phyloP scores from a whole-genome alignment of 1,284 basidiomycete genomes.

The Rhodotorula sp. region DNA sequence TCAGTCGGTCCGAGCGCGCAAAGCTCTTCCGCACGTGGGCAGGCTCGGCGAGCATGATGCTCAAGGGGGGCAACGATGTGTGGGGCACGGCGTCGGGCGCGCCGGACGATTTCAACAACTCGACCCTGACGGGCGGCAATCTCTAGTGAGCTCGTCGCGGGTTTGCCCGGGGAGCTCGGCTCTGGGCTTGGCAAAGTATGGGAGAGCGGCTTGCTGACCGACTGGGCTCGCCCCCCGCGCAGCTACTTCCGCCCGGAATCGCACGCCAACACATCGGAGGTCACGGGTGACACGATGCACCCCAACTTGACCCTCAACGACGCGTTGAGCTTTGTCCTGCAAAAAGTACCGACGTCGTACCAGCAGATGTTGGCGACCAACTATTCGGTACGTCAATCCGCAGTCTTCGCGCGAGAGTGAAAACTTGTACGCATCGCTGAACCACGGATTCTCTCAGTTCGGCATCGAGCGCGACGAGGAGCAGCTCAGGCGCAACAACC shows the following conservation, averaged over 20 bases:
- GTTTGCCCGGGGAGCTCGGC: no score
- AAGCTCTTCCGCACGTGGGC: slow-evolving; percentile 93
- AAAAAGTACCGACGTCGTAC: slow-evolving; percentile 55
- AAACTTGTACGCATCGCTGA: no score
- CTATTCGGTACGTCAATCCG: slow-evolving; percentile 62
- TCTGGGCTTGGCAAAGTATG: no score
- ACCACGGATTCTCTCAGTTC: no score
- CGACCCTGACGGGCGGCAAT: slow-evolving; percentile 48
- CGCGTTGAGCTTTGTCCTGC: slow-evolving; percentile 65
- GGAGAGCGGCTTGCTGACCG: no score
- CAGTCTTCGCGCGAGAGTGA: no score
- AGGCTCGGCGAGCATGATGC: slow-evolving; percentile 59
- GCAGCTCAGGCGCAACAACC: slow-evolving; percentile 49
- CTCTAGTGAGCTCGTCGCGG: slow-evolving; percentile 34
- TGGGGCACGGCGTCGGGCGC: slow-evolving; percentile 68
- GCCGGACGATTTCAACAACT: slow-evolving; percentile 70
- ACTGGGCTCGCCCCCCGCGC: not conserved
- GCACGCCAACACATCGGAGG: slow-evolving; percentile 42
- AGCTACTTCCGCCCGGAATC: slow-evolving; percentile 42
- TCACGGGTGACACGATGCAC: slow-evolving; percentile 49
- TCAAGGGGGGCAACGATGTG: slow-evolving; percentile 58
- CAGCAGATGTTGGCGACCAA: slow-evolving; percentile 86
- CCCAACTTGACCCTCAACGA: slow-evolving; percentile 78
- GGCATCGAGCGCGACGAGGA: slow-evolving; percentile 80
- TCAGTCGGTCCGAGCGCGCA: slow-evolving; percentile 84